Evolutionary conservation across 257 asterid genomes (phyloP), one percentile per base, ranked within the genome.

Genomic region (Apocynum venetum): DNA sequence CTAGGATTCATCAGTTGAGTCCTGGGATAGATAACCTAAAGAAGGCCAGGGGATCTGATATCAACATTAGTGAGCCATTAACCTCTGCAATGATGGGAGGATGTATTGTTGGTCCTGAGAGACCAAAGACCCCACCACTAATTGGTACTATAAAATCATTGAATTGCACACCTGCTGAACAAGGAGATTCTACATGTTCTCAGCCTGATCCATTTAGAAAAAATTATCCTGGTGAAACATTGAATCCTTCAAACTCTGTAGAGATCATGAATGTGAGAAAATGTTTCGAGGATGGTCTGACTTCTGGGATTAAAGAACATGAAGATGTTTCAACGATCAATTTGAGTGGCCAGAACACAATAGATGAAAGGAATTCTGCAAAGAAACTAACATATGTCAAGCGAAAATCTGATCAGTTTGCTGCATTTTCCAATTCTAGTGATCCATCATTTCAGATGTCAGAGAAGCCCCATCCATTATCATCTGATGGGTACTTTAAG

Each of bases 321-420:
- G 89, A 40, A 67, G 82, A 84, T 78, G 86, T 85, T 78, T 56
- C 86, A 63, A 82, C 81, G 75, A 81, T 79, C 78, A 87, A 81
- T 74, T 76, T 86, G 57, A 90, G 84, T 67, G 69, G 86, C 79
- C 91, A 67, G 79, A 81, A 84, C 73, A 61, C 73, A 73, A 77
- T 64, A 65, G 91, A 79, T 66, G 91, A 87, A 77, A 86, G 81
- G 72, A 84, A 74, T 73, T 60, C 76, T n/a, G 80, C 79, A 82
- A 90, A 88, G 84, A 84, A 85, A 80, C 77, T 91, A 64, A 80
- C 75, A 8, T 90, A 91, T 79, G 87, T 90, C 66, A 93, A 90
- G 91, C 88, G 89, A 85, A 89, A 84, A 84, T 88, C 91, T 38
- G 83, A 93, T 86, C 98, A 91, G 82, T 85, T 96, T 89, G 90